Evolutionary conservation across 2,329 filamentous ascomycete genomes (phyloP).

Genomic region (Sarocladiaceae sp.): DNA sequence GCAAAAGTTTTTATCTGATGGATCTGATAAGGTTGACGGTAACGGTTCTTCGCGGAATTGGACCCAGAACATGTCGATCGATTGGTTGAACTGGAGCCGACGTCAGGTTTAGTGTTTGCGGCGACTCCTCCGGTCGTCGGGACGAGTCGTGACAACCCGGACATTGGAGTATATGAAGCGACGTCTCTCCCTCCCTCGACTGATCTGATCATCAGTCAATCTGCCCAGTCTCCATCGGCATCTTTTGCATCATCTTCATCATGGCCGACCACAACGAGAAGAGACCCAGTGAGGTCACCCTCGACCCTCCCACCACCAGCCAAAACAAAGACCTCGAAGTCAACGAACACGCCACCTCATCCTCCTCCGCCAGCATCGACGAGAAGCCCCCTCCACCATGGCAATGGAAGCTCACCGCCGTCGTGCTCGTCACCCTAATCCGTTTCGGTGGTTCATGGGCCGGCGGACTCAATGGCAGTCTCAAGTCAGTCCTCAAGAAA

Average conservation of each 20-base stretch:
- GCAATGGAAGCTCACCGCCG: constrained; percentile 24
- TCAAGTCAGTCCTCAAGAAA: constrained; percentile 57
- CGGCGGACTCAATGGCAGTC: constrained; percentile 49
- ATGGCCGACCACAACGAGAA: neutral
- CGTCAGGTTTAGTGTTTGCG: neutral
- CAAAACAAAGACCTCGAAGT: neutral
- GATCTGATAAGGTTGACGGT: constrained; percentile 2
- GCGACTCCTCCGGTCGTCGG: too few species aligned
- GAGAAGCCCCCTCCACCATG: constrained; percentile 6
- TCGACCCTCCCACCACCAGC: neutral
- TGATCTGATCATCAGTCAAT: too few species aligned
- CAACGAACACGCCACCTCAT: neutral
- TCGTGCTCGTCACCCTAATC: constrained; percentile 45
- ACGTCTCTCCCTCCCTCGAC: too few species aligned
- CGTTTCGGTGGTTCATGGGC: constrained; percentile 56
- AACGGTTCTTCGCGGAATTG: neutral
- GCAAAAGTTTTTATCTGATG: neutral
- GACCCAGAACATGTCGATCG: neutral
- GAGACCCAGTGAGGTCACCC: neutral
- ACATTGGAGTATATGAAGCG: too few species aligned
- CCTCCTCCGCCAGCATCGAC: neutral
- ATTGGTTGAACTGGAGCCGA: neutral
- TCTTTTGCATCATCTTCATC: neutral
- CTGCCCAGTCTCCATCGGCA: too few species aligned
- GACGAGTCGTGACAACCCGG: too few species aligned